A percentile compares a stretch with the other conserved stretches of the same genome.
phyloP scores from a whole-genome alignment of 2,329 filamentous ascomycete genomes.

The Zopfia rhizophila region DNA sequence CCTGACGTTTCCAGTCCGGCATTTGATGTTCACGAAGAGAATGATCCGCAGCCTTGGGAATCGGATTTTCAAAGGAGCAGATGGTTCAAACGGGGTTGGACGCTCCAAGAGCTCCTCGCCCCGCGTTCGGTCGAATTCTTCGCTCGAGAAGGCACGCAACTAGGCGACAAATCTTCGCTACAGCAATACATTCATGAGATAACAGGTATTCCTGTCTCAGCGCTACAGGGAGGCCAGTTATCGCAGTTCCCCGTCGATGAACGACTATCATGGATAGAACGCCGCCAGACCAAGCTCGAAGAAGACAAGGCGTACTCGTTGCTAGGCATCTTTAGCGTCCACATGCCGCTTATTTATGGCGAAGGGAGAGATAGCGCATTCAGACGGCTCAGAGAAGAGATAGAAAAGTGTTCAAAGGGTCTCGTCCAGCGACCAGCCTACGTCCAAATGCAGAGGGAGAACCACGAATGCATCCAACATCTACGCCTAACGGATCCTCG shows the following conservation, averaged over 20 bases:
- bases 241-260: conserved; percentile 27
- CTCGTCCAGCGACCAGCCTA: too few relatives aligned
- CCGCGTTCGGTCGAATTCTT: conserved; percentile 27
- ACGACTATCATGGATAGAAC: conserved; percentile 34
- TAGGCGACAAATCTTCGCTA: conserved; percentile 20
- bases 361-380: conserved; percentile 30
- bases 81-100: conserved; percentile 21
- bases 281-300: conserved; percentile 29
- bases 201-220: conserved; percentile 14
- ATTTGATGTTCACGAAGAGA: not conserved
- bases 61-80: conserved; percentile 14
- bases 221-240: conserved; percentile 10
- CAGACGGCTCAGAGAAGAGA: conserved; percentile 23
- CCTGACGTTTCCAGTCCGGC: conserved; percentile 1
- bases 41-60: conserved; percentile 2
- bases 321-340: conserved; percentile 34
- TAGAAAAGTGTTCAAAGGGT: too few relatives aligned
- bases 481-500: too few relatives aligned
- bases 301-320: conserved; percentile 38
- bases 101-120: conserved; percentile 24
- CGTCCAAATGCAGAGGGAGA: too few relatives aligned
- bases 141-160: conserved; percentile 11
- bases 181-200: conserved; percentile 13
- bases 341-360: conserved; percentile 26
- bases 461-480: too few relatives aligned